These are phyloP conservation scores for Populus alba DNA, from an alignment of 345 rosid genomes.

Conservation along the genomic window DNA sequence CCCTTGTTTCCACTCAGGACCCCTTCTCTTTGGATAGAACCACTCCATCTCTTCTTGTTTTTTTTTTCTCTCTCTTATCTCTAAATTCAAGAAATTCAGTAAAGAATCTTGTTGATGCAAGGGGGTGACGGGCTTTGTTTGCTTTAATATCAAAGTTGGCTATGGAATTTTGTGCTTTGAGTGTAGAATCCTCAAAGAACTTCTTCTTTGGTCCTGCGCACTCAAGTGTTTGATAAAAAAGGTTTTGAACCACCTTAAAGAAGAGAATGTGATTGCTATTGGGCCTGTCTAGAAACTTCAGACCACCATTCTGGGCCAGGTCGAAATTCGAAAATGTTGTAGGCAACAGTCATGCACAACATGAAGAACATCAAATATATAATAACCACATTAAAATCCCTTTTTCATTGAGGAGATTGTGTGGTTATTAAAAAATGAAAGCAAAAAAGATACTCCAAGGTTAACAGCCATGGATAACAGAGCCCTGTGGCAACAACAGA, in stretches of 20 bases:
- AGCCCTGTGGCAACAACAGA: neutral
- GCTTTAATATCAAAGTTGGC: neutral
- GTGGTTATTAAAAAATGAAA: too few relatives aligned
- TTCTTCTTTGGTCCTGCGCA: constrained; percentile 11
- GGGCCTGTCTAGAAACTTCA: too few relatives aligned
- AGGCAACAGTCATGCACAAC: neutral
- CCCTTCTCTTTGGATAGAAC: constrained; percentile 48
- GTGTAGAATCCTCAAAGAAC: constrained; percentile 7
- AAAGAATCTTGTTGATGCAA: neutral
- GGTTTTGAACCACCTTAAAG: neutral
- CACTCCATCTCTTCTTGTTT: constrained; percentile 39
- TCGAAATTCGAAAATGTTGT: neutral
- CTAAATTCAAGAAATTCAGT: neutral
- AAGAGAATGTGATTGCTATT: too few relatives aligned
- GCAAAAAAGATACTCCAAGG: too few relatives aligned
- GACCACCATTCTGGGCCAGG: too few relatives aligned
- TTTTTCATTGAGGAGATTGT: too few relatives aligned
- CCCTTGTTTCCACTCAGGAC: constrained; percentile 56
- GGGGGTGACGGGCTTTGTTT: neutral
- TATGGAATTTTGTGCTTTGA: constrained; percentile 23
- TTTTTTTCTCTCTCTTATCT: neutral
- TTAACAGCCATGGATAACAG: neutral
- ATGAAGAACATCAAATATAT: neutral
- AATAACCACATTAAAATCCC: too few relatives aligned
- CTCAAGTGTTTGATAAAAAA: constrained; percentile 10